Evolutionary conservation across 441 rosid genomes (phyloP).

Genomic region (Lepidium campestre): DNA sequence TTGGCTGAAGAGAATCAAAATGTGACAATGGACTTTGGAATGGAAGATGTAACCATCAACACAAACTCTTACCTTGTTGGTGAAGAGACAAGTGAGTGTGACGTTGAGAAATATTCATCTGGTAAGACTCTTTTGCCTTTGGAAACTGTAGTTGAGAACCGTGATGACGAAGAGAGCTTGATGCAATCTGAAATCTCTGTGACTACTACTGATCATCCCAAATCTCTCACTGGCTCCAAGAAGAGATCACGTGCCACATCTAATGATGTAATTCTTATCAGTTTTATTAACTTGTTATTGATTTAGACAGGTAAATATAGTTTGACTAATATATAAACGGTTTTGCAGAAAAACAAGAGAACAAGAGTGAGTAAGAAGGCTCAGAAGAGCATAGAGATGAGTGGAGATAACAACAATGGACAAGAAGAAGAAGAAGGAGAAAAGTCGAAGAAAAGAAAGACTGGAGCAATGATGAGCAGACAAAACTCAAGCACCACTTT

Average conservation of each 20-base stretch:
- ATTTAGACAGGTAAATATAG: no score
- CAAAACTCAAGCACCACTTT: constrained; percentile 41
- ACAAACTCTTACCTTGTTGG: constrained; percentile 39
- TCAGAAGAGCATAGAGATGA: constrained; percentile 28
- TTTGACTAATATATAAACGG: constrained; percentile 14
- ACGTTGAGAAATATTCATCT: constrained; percentile 21
- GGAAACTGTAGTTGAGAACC: constrained; percentile 22
- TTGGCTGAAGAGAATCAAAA: constrained; percentile 26
- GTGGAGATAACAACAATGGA: constrained; percentile 22
- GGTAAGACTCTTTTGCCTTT: constrained; percentile 22
- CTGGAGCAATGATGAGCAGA: constrained; percentile 24
- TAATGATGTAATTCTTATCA: constrained; percentile 44
- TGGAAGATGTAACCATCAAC: constrained; percentile 36
- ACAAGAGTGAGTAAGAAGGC: constrained; percentile 28
- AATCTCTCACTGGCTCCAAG: constrained; percentile 32
- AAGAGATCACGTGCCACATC: constrained; percentile 42
- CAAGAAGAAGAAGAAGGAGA: constrained; percentile 32
- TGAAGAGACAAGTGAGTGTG: constrained; percentile 33
- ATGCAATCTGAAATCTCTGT: constrained; percentile 6
- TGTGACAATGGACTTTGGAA: constrained; percentile 37
- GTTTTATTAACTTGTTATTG: no score
- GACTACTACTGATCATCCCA: constrained; percentile 18
- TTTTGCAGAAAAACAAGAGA: constrained; percentile 40
- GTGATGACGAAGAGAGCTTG: constrained; percentile 11
- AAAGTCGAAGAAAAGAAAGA: constrained; percentile 15